phyloP scores from a whole-genome alignment of 2,329 filamentous ascomycete genomes.

The Lachnellula subtilissima region DNA sequence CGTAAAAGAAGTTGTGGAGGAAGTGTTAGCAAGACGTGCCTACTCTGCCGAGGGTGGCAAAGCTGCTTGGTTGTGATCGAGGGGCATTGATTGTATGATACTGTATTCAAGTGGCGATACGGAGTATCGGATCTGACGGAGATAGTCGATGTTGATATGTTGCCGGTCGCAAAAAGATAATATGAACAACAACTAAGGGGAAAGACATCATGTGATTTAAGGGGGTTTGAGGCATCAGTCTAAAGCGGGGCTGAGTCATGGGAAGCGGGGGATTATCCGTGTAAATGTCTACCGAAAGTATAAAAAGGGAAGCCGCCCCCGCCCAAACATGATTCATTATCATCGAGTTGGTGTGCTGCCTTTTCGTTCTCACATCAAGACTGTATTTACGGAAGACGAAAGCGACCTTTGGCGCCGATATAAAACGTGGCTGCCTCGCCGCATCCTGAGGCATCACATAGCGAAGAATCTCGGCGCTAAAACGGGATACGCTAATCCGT shows the following conservation, averaged over 20 bases:
- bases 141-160: constrained; percentile 9
- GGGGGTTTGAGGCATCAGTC: constrained; percentile 8
- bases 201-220: constrained; percentile 24
- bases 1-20: constrained; percentile 60
- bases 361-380: constrained; percentile 3
- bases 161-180: constrained; percentile 20
- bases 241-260: constrained; percentile 24
- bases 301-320: constrained; percentile 23
- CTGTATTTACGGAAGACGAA: neutral
- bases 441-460: neutral
- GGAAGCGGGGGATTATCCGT: constrained; percentile 16
- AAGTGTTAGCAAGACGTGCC: constrained; percentile 64
- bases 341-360: constrained; percentile 20
- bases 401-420: neutral
- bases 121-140: constrained; percentile 6
- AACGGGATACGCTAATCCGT: neutral
- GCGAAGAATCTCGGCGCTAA: neutral
- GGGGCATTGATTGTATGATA: constrained; percentile 20
- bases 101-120: constrained; percentile 1
- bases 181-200: constrained; percentile 8
- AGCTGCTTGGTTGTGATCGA: constrained; percentile 18
- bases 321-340: constrained; percentile 12
- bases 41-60: constrained; percentile 38
- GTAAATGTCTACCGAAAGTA: constrained; percentile 16
- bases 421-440: neutral